Evolutionary conservation across 2,329 filamentous ascomycete genomes (phyloP).

Genomic region (Cladophialophora immunda): DNA sequence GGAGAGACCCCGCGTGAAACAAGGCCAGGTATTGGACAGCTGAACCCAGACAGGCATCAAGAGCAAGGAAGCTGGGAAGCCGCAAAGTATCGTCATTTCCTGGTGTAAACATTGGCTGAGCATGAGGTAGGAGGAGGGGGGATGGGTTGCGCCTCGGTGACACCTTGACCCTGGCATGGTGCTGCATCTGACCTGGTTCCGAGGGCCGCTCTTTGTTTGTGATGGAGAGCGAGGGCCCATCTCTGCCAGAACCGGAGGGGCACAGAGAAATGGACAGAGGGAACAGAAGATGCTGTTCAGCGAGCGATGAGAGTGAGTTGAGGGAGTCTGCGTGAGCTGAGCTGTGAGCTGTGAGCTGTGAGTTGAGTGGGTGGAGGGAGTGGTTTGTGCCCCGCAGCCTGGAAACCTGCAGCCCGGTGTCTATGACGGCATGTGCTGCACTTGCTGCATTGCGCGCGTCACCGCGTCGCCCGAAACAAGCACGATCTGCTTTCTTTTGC

Average conservation of each 20-base stretch:
- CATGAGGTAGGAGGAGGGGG: neutral
- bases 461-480: neutral
- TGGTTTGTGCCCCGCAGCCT: neutral
- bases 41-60: conserved; percentile 15
- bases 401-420: neutral
- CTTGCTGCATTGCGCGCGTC: neutral
- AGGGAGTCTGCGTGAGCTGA: neutral
- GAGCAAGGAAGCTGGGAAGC: conserved; percentile 17
- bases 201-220: neutral
- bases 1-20: conserved; percentile 27
- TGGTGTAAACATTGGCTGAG: conserved; percentile 10
- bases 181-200: neutral
- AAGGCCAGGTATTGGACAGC: conserved; percentile 18
- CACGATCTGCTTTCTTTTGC: conserved; percentile 1
- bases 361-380: neutral
- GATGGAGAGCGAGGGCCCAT: conserved; percentile 5
- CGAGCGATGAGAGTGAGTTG: neutral
- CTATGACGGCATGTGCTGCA: neutral
- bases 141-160: conserved; percentile 1
- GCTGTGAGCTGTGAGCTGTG: neutral
- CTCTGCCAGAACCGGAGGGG: neutral
- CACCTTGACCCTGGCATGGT: neutral
- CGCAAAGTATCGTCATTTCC: conserved; percentile 23
- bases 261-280: neutral
- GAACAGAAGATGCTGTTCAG: neutral